A percentile compares a stretch with the other conserved stretches of the same genome.
Conservation (phyloP, 345 rosid species). For the Pseudoturritis turrita region DNA sequence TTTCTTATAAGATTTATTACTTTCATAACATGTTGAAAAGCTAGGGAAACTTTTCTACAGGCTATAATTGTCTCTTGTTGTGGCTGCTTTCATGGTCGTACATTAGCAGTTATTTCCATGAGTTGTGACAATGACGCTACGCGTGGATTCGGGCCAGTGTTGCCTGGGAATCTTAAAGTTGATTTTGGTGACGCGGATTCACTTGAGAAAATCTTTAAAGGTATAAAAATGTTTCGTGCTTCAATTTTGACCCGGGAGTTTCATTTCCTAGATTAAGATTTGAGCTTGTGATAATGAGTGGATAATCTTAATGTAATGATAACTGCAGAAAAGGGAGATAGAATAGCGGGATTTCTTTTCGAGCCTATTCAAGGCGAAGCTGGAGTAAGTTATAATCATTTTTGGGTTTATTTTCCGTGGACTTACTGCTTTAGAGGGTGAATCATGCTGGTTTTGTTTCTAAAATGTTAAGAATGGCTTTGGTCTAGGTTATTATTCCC, state of each 20-base stretch:
- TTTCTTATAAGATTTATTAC: background rate
- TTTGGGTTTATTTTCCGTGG: background rate
- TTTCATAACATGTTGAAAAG: background rate
- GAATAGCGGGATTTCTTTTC: slow-evolving; percentile 85
- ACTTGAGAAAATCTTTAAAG: slow-evolving; percentile 73
- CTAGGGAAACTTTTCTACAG: slow-evolving; percentile 33
- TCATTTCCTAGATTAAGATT: background rate
- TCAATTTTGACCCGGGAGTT: background rate
- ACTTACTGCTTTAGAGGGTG: background rate
- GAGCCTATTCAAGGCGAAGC: slow-evolving; percentile 99
- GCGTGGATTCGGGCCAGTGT: slow-evolving; percentile 85
- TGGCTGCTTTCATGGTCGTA: slow-evolving; percentile 99
- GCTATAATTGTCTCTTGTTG: slow-evolving; percentile 91
- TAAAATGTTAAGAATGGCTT: background rate
- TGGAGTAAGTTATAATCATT: slow-evolving; percentile 54
- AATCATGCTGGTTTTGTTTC: background rate
- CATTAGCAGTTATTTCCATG: slow-evolving; percentile 90
- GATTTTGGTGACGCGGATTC: slow-evolving; percentile 78
- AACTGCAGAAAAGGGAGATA: slow-evolving; percentile 63
- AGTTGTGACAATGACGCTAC: slow-evolving; percentile 99
- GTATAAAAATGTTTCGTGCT: slow-evolving; percentile 31
- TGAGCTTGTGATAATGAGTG: background rate
- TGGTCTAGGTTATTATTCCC: slow-evolving; percentile 70
- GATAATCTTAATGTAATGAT: slow-evolving; percentile 17
- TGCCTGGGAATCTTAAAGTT: slow-evolving; percentile 90